Evolutionary conservation across 176 grass and related monocot genomes (phyloP), one percentile per base, ranked within the genome.

Genomic region (Carex myosuroides): DNA sequence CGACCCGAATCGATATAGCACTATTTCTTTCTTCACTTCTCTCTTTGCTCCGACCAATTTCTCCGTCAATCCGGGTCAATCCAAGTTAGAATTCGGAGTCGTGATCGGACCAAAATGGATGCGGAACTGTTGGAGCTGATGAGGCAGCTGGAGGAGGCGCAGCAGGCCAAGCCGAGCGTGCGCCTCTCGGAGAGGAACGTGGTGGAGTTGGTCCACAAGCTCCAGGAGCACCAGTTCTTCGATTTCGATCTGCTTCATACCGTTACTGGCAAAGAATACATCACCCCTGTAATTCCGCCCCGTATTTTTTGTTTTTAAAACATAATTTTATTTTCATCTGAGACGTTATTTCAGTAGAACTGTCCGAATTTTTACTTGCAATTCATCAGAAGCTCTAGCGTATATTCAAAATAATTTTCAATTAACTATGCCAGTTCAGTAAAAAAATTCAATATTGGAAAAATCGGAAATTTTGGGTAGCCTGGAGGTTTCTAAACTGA

Each of bases 101-200:
- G 37, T 32, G 63, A 37, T 60, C 16, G 3, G 3, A 6, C 22
- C 7, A 59, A 50, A 81, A 98, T 98, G 95, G 95, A 98, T 79
- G 88, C 89, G 18, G 95, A 98, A 85, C 92, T 98, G 35, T 30
- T 93, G 80, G 95, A 98, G 85, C 91, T 98, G 81, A 92, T 93
- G 89, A 70, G 91, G 79, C 95, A 93, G 91, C 90, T 98, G 59
- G 95, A 98, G 91, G 89, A 87, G 82, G 95, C 89, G 79, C 95
- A 98, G 95, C 92, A 94, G 89, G 91, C 89, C 60, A 89, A 89
- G 80, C 89, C 95, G 7, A 98, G 91, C 95, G 70, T 95, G 61
- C 89, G 95, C 62, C 92, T 98, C 44, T 98, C 95, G 22, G 91
- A 98, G 81, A 86, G 95, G 26, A 98, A 98, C 88, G 95, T 98